A percentile compares a stretch with the other conserved stretches of the same genome.
Evolutionary conservation across 2,329 filamentous ascomycete species (phyloP).

Genomic region (Claviceps quebecensis): DNA sequence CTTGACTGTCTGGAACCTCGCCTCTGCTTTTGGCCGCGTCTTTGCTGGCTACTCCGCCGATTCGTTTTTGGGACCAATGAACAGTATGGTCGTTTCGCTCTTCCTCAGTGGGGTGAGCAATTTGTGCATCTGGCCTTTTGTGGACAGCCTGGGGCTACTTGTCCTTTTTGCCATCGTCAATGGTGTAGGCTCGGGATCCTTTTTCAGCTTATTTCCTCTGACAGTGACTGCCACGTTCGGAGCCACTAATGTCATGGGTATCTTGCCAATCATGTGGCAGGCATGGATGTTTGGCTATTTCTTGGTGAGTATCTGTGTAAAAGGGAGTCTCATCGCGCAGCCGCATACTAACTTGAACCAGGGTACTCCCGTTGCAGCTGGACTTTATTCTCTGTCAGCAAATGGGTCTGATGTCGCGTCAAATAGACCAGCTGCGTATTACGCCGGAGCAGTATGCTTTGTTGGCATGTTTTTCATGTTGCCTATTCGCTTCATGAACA

Average conservation of each 20-base stretch:
- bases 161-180: conserved; percentile 14
- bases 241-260: conserved; percentile 11
- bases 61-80: conserved; percentile 13
- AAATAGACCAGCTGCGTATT: conserved; percentile 15
- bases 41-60: conserved; percentile 14
- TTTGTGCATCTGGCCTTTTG: conserved; percentile 15
- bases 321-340: not conserved
- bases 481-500: conserved; percentile 4
- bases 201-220: conserved; percentile 15
- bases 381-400: conserved; percentile 13
- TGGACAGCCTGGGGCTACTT: conserved; percentile 11
- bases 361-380: conserved; percentile 16
- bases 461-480: conserved; percentile 9
- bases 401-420: conserved; percentile 6
- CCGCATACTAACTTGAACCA: conserved; percentile 4
- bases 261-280: conserved; percentile 15
- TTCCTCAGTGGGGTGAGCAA: conserved; percentile 13
- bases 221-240: conserved; percentile 13
- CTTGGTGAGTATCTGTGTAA: conserved; percentile 9
- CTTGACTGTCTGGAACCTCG: conserved; percentile 15
- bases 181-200: conserved; percentile 16
- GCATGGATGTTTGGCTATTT: conserved; percentile 17
- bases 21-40: conserved; percentile 14
- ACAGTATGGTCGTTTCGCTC: conserved; percentile 14
- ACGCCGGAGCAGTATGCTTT: conserved; percentile 14